Conservation (phyloP, 192 early-diverging fungal species). For the Backusella psychrophila region DNA sequence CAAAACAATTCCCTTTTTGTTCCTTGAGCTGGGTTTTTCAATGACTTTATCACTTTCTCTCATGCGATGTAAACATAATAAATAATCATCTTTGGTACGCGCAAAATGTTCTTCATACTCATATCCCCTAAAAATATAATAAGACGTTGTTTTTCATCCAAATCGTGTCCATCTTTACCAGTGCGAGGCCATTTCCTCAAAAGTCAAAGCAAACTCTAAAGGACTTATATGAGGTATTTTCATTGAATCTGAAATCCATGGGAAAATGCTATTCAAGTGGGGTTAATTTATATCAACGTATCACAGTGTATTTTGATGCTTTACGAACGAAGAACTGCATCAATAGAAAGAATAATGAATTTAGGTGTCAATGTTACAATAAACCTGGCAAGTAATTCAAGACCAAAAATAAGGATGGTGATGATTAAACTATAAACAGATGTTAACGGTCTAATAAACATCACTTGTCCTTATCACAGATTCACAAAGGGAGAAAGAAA, state of each 20-base stretch:
- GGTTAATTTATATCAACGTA: background rate
- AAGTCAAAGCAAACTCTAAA: background rate
- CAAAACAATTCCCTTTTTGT: background rate
- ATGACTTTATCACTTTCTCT: conserved; percentile 37
- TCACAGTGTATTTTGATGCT: background rate
- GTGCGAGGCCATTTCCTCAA: background rate
- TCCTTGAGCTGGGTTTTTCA: background rate
- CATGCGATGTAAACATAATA: conserved; percentile 79
- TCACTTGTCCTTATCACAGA: background rate
- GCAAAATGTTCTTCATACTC: conserved; percentile 76
- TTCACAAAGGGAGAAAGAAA: background rate
- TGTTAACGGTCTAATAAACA: background rate
- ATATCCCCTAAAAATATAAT: conserved; percentile 28
- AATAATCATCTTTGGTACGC: conserved; percentile 77
- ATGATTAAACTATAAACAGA: background rate
- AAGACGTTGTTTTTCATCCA: too few species aligned
- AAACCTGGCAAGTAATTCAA: background rate
- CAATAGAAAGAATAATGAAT: background rate
- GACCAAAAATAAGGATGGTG: background rate
- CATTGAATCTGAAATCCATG: background rate
- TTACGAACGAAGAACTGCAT: conserved; percentile 6
- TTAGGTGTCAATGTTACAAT: background rate
- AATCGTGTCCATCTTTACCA: background rate
- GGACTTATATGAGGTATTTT: background rate
- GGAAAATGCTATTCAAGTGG: background rate